Evolutionary conservation across 1,284 basidiomycete genomes (phyloP).

Genomic region (Microbotryum lychnidis-dioicae): DNA sequence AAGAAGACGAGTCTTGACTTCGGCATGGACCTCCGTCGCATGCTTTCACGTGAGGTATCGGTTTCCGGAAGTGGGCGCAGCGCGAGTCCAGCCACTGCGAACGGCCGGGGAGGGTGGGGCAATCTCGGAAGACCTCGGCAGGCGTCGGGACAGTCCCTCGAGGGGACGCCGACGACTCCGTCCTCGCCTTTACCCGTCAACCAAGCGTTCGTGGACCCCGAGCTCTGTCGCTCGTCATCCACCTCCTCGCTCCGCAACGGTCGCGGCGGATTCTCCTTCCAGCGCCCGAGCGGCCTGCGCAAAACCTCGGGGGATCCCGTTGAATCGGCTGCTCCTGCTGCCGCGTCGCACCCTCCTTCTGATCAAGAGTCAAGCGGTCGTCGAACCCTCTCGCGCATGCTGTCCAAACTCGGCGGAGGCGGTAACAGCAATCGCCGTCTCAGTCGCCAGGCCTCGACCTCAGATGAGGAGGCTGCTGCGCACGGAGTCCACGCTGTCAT

Average conservation of each 20-base stretch:
- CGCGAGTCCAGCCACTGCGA: slow-evolving; percentile 6
- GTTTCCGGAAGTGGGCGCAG: not conserved
- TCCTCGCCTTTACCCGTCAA: slow-evolving; percentile 7
- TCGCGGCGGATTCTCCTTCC: too few species aligned
- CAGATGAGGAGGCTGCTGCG: not conserved
- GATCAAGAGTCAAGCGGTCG: not conserved
- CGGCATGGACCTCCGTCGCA: slow-evolving; percentile 20
- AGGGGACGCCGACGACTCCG: not conserved
- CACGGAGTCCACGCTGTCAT: slow-evolving; percentile 1
- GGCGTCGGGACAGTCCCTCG: slow-evolving; percentile 13
- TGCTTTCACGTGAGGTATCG: slow-evolving; percentile 14
- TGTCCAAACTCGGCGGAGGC: slow-evolving; percentile 16
- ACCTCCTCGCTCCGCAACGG: too few species aligned
- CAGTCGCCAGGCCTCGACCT: not conserved
- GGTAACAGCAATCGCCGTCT: not conserved
- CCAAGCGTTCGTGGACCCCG: not conserved
- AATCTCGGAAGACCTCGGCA: slow-evolving; percentile 5
- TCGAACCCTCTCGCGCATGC: slow-evolving; percentile 21
- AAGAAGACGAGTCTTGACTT: slow-evolving; percentile 18
- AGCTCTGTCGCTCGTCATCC: too few species aligned
- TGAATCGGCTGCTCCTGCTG: too few species aligned
- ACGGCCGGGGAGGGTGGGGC: slow-evolving; percentile 5
- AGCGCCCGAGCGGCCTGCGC: too few species aligned
- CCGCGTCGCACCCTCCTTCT: too few species aligned
- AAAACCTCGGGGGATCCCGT: too few species aligned